A percentile compares a stretch with the other conserved stretches of the same genome.
Conservation (phyloP, 768 basidiomycete genomes). For the Russula compacta region DNA sequence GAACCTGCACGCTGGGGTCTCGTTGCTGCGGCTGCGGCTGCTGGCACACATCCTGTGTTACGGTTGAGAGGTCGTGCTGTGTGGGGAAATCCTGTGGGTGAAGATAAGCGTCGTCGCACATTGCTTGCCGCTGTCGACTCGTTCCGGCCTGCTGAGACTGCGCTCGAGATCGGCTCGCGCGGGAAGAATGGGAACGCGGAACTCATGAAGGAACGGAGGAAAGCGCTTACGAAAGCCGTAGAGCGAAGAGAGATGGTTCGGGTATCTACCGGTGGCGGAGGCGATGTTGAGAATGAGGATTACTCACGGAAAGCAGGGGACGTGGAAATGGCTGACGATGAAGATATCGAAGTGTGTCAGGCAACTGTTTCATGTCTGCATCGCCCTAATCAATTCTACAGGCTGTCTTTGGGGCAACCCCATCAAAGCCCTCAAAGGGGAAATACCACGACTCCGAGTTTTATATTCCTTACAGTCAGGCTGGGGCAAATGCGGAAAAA, state of each 20-base stretch:
- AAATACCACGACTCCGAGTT: slow-evolving; percentile 73
- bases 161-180: slow-evolving; percentile 80
- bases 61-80: slow-evolving; percentile 31
- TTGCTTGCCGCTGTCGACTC: slow-evolving; percentile 68
- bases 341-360: slow-evolving; percentile 56
- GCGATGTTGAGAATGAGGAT: slow-evolving; percentile 29
- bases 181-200: slow-evolving; percentile 50
- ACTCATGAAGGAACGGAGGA: slow-evolving; percentile 84
- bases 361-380: slow-evolving; percentile 59
- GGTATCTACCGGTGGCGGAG: slow-evolving; percentile 25
- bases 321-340: slow-evolving; percentile 70
- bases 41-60: slow-evolving; percentile 59
- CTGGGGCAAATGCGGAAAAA: slow-evolving; percentile 78
- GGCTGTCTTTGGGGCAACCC: slow-evolving; percentile 15
- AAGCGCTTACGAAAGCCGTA: slow-evolving; percentile 59
- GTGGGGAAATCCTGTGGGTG: slow-evolving; percentile 28
- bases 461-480: slow-evolving; percentile 89
- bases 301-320: slow-evolving; percentile 23
- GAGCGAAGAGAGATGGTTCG: slow-evolving; percentile 36
- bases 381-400: slow-evolving; percentile 29
- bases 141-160: slow-evolving; percentile 82
- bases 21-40: slow-evolving; percentile 45
- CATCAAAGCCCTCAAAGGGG: slow-evolving; percentile 31
- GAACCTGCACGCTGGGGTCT: slow-evolving; percentile 57
- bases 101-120: slow-evolving; percentile 50